Evolutionary conservation across 805 yeast genomes (phyloP), one percentile per base, ranked within the genome.

Genomic region (Saccharomycopsis capsularis): DNA sequence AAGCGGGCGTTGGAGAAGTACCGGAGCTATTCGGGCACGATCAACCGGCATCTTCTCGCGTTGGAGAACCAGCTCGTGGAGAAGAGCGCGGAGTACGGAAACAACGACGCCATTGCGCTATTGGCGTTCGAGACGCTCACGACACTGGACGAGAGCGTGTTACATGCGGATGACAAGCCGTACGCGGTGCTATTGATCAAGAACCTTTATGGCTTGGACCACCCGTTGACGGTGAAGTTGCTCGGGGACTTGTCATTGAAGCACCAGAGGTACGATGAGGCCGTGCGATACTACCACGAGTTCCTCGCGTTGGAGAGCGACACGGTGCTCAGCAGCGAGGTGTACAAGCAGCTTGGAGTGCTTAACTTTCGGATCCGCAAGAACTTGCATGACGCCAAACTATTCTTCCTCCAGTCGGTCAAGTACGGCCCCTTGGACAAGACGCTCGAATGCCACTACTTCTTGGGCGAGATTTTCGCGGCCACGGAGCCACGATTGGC

Each of bases 71-170:
- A 78, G 54, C 63, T 90, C 19, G 74, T 89, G n/a, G 95, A 88
- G 52, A 74, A 74, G 45, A 87, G 95, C 13, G 95, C 95, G 0
- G 95, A 85, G 58, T 58, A 78, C 58, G 96, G 96, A 0, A 79
- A 84, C 57, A 76, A 79, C 54, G 87, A 88, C 63, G 96, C 96
- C 0, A 76, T 89, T 21, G 70, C 91, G 0, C 68, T 85, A 11
- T 62, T 90, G 19, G 79, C 91, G 3, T 87, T 81, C 55, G 79
- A 81, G 43, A 79, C 85, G 1, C 63, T 85, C 25, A 65, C 68
- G 11, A 68, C 65, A 37, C 59, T 60, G 7, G 60, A 62, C 2
- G 64, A 65, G 1, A 51, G 69, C 0, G 15, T 25, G 6, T 27
- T 48, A n/a, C 40, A 38, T 37, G 60, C 64, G 9, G 85, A 78